Percentiles rank a stretch among this genome's conserved stretches.
Evolutionary conservation across 2,329 filamentous ascomycete species (phyloP).

Genomic region (Truncatella angustata): DNA sequence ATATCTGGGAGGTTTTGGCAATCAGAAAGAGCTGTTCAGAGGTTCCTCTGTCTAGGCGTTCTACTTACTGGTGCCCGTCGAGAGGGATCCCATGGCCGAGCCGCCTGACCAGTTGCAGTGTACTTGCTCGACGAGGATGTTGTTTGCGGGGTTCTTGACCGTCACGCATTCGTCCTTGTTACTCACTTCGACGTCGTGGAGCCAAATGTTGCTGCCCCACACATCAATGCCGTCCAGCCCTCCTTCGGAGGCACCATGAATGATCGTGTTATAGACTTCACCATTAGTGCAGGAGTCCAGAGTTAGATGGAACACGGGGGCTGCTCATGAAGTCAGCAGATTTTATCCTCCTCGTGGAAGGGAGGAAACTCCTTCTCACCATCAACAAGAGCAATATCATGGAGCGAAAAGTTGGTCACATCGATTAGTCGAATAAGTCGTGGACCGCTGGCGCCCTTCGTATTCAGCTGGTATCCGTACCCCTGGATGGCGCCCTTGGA

Average conservation of each 20-base stretch:
- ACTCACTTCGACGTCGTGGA: conserved; percentile 56
- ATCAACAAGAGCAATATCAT: conserved; percentile 47
- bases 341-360: not conserved
- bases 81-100: conserved; percentile 56
- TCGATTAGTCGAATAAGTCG: conserved; percentile 42
- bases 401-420: conserved; percentile 41
- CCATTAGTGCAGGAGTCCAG: conserved; percentile 45
- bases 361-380: not conserved
- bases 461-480: conserved; percentile 45
- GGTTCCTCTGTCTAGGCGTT: no score
- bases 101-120: conserved; percentile 59
- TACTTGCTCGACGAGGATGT: conserved; percentile 57
- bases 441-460: conserved; percentile 30
- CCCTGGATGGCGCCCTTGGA: conserved; percentile 47
- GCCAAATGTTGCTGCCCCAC: conserved; percentile 51
- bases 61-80: conserved; percentile 45
- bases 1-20: no score
- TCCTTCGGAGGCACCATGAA: conserved; percentile 43
- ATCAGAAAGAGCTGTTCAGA: no score
- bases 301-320: conserved; percentile 39
- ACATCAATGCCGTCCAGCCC: conserved; percentile 56
- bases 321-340: not conserved
- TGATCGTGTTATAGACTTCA: conserved; percentile 49
- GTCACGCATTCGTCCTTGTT: conserved; percentile 62
- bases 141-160: conserved; percentile 49